phyloP scores from a whole-genome alignment of 805 yeast genomes.

The Candida methanosorbosa region DNA sequence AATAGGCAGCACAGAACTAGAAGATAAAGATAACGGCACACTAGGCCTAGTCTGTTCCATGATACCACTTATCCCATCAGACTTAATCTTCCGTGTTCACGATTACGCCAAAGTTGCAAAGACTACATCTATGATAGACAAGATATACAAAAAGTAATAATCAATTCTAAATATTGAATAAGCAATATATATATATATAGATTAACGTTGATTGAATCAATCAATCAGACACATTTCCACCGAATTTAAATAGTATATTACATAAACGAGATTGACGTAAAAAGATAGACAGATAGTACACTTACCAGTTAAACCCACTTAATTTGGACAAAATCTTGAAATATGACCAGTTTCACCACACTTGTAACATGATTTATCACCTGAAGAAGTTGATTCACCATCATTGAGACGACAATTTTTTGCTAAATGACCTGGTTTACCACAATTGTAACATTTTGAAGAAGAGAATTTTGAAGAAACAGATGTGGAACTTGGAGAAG shows the following conservation, averaged over 20 bases:
- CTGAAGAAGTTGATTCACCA: slow-evolving; percentile 40
- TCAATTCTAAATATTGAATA: no score
- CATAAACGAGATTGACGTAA: neutral
- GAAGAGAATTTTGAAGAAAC: neutral
- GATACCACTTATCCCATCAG: no score
- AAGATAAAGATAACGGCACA: slow-evolving; percentile 67
- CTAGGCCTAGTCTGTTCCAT: no score
- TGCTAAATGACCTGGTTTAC: slow-evolving; percentile 82
- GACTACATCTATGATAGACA: slow-evolving; percentile 60
- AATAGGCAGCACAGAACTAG: slow-evolving; percentile 47
- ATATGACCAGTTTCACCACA: slow-evolving; percentile 82
- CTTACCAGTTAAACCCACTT: neutral
- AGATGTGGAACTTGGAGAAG: slow-evolving; percentile 36
- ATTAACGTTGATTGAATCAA: no score
- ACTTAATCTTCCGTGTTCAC: slow-evolving; percentile 88
- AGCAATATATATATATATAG: no score
- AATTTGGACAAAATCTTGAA: slow-evolving; percentile 59
- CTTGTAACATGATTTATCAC: slow-evolving; percentile 57
- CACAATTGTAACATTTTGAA: slow-evolving; percentile 88
- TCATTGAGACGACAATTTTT: slow-evolving; percentile 48
- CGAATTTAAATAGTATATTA: no score
- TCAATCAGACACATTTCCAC: no score
- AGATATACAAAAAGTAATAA: slow-evolving; percentile 42
- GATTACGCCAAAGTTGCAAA: slow-evolving; percentile 57
- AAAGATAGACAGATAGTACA: neutral